Evolutionary conservation across 768 basidiomycete genomes (phyloP).

Genomic region (Amanita pseudoporphyria): DNA sequence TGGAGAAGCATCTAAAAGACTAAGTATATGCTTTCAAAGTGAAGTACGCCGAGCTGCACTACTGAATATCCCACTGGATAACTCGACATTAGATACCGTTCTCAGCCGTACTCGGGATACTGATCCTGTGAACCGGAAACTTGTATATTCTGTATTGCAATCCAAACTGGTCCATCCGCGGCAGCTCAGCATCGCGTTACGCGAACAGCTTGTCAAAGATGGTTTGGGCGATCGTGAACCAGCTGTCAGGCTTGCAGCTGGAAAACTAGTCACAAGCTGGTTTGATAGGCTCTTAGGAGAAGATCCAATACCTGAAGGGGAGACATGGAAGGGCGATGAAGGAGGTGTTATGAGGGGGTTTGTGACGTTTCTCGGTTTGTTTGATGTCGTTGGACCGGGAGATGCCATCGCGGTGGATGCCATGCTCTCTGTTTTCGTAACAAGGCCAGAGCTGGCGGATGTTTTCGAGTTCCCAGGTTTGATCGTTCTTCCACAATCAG

Average conservation of each 20-base stretch:
- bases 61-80: conserved; percentile 59
- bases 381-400: conserved; percentile 54
- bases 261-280: conserved; percentile 73
- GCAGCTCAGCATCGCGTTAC: conserved; percentile 66
- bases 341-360: conserved; percentile 37
- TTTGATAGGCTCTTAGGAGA: conserved; percentile 49
- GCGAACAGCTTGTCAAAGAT: conserved; percentile 77
- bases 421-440: conserved; percentile 66
- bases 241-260: conserved; percentile 72
- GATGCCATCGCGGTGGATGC: conserved; percentile 81
- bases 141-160: conserved; percentile 67
- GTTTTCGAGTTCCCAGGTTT: conserved; percentile 64
- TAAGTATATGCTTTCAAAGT: conserved; percentile 21
- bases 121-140: conserved; percentile 70
- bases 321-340: conserved; percentile 32
- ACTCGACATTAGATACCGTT: conserved; percentile 52
- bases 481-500: conserved; percentile 13
- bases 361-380: conserved; percentile 34
- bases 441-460: conserved; percentile 60
- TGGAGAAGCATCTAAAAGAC: neutral
- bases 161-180: conserved; percentile 51
- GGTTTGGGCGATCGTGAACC: conserved; percentile 88
- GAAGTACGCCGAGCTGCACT: conserved; percentile 92
- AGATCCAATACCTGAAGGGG: conserved; percentile 22
- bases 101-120: conserved; percentile 80